phyloP scores from a whole-genome alignment of 306 rosid species.

The Ammopiptanthus mongolicus region DNA sequence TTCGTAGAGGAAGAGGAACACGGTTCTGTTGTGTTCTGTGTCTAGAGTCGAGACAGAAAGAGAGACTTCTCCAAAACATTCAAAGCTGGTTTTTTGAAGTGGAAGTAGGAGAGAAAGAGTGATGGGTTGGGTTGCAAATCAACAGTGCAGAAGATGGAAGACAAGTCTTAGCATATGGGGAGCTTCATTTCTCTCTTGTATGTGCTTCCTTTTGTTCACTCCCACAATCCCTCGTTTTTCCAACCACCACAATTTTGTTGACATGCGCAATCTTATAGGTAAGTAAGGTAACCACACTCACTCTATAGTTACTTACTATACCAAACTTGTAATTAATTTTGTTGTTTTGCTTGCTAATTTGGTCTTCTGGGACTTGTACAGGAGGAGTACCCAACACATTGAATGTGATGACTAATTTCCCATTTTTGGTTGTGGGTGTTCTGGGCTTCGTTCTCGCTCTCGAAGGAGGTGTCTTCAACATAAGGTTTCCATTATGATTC shows the following conservation, averaged over 20 bases:
- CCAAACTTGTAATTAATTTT: neutral
- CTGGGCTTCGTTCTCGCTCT: conserved; percentile 55
- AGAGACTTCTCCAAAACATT: neutral
- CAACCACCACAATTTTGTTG: conserved; percentile 41
- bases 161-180: conserved; percentile 28
- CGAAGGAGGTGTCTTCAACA: conserved; percentile 44
- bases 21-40: neutral
- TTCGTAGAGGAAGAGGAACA: neutral
- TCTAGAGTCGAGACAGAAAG: neutral
- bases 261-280: conserved; percentile 70
- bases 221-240: conserved; percentile 54
- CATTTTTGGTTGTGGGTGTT: conserved; percentile 66
- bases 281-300: conserved; percentile 34
- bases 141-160: conserved; percentile 34
- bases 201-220: conserved; percentile 35
- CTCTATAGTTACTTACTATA: neutral
- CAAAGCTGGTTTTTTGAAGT: neutral
- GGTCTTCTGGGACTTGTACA: conserved; percentile 25
- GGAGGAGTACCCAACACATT: conserved; percentile 75
- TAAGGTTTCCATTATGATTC: conserved; percentile 33
- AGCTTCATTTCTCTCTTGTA: conserved; percentile 33
- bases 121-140: conserved; percentile 43
- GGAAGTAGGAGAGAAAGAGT: neutral
- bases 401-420: conserved; percentile 70
- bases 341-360: neutral